Conservation (phyloP, 306 rosid genomes). For the Carpinus fangiana region DNA sequence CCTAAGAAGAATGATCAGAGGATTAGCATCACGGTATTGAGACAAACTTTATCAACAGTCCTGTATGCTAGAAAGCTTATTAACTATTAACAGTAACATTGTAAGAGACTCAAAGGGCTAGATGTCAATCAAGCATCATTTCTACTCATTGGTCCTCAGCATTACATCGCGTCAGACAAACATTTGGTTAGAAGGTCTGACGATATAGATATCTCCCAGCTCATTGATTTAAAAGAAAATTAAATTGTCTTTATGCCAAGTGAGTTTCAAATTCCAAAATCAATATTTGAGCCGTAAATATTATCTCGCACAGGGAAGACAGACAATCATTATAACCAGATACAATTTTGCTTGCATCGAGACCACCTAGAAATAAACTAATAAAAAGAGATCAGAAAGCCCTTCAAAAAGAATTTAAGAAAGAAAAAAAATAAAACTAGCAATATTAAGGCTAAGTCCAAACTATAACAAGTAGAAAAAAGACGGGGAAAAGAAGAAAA, state of each 20-base stretch:
- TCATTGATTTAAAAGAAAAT: not conserved
- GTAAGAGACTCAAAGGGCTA: not conserved
- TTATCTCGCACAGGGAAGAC: not conserved
- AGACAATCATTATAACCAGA: not conserved
- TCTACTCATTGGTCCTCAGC: constrained; percentile 4
- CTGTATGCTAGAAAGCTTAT: not conserved
- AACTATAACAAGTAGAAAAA: not conserved
- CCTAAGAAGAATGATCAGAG: constrained; percentile 2
- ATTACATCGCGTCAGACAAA: not conserved
- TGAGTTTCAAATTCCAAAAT: not conserved
- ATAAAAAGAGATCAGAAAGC: not conserved
- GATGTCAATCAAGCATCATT: constrained; percentile 5
- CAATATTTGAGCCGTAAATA: not conserved
- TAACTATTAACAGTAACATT: not conserved
- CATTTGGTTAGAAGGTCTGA: not conserved
- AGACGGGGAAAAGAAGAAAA: not conserved
- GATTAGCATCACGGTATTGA: not conserved
- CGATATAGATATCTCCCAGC: not conserved
- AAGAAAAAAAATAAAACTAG: not conserved
- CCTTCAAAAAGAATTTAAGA: not conserved
- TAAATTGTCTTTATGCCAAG: not conserved
- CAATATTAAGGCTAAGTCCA: not conserved
- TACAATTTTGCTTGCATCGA: not conserved
- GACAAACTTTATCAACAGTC: not conserved
- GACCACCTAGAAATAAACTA: not conserved